Percentiles rank a stretch among this genome's conserved stretches.
phyloP scores from a whole-genome alignment of 2,329 filamentous ascomycete species.

The Talaromyces atroroseus region DNA sequence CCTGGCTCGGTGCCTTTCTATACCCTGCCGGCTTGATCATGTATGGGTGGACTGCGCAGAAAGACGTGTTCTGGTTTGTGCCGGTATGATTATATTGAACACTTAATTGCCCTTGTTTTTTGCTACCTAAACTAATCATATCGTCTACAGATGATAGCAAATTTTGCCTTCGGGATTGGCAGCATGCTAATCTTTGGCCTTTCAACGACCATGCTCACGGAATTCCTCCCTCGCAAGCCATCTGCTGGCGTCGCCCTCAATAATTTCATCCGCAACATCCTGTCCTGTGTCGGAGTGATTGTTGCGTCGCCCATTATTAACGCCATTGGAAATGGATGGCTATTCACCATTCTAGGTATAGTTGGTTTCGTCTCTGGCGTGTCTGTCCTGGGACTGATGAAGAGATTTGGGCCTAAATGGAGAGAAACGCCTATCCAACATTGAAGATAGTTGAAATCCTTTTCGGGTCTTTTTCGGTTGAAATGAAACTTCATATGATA shows the following conservation, averaged over 20 bases:
- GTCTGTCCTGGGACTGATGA: constrained; percentile 54
- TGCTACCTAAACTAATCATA: too few relatives aligned
- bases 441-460: background rate
- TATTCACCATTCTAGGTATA: constrained; percentile 60
- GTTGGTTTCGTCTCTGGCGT: constrained; percentile 55
- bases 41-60: constrained; percentile 69
- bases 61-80: constrained; percentile 59
- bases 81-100: constrained; percentile 32
- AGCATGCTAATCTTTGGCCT: constrained; percentile 74
- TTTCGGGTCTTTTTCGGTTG: background rate
- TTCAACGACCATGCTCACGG: constrained; percentile 76
- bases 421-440: constrained; percentile 34
- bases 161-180: constrained; percentile 69
- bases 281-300: constrained; percentile 65
- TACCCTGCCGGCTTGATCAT: constrained; percentile 67
- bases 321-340: constrained; percentile 68
- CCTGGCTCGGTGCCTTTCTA: constrained; percentile 65
- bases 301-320: constrained; percentile 65
- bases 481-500: background rate
- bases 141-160: constrained; percentile 48
- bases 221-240: constrained; percentile 69
- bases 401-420: constrained; percentile 58
- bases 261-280: constrained; percentile 75
- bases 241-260: constrained; percentile 72
- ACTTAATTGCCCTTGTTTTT: background rate